phyloP scores from a whole-genome alignment of 306 rosid genomes.

The Fragaria vesca region DNA sequence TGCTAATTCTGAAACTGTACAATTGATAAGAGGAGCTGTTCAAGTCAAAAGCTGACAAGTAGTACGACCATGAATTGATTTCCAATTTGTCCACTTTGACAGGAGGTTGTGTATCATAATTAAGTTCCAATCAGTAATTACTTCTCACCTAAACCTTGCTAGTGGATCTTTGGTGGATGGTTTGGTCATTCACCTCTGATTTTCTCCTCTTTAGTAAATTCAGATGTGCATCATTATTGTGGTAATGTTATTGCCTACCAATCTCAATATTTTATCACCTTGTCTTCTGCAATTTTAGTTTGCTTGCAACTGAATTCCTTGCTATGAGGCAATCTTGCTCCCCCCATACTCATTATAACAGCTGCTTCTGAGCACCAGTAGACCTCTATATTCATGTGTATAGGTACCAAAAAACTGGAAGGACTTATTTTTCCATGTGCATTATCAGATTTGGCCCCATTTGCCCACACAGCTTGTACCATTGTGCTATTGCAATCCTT shows the following conservation, averaged over 20 bases:
- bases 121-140: conserved; percentile 18
- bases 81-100: conserved; percentile 13
- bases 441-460: conserved; percentile 23
- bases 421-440: conserved; percentile 8
- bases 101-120: conserved; percentile 27
- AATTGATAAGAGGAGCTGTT: conserved; percentile 4
- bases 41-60: conserved; percentile 24
- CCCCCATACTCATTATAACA: conserved; percentile 12
- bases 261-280: background rate
- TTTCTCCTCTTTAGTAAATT: background rate
- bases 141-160: conserved; percentile 19
- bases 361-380: background rate
- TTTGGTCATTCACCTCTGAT: conserved; percentile 15
- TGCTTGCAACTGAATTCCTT: conserved; percentile 11
- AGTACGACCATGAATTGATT: background rate
- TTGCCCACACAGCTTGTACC: conserved; percentile 12
- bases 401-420: background rate
- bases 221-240: conserved; percentile 6
- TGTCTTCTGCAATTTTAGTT: conserved; percentile 14
- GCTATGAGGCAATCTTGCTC: conserved; percentile 36
- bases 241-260: background rate
- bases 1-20: conserved; percentile 2
- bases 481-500: conserved; percentile 3
- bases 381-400: conserved; percentile 20
- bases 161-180: conserved; percentile 16